A percentile compares a stretch with the other conserved stretches of the same genome.
phyloP scores from a whole-genome alignment of 805 yeast genomes.

The Jamesozyma hellenica region DNA sequence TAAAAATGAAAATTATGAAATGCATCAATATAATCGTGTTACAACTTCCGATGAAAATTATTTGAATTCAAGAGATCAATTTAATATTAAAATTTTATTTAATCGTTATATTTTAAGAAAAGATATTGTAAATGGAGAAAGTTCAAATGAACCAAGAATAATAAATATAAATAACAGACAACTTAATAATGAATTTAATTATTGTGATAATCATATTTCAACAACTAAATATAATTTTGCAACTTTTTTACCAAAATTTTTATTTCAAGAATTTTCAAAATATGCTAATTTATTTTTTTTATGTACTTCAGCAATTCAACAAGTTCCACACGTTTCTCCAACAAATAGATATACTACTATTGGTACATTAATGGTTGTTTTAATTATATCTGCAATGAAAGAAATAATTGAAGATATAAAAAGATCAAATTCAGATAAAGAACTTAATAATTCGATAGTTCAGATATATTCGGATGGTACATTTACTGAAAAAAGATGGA shows the following conservation, averaged over 20 bases:
- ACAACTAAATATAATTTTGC: slow-evolving; percentile 92
- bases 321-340: slow-evolving; percentile 93
- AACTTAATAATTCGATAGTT: slow-evolving; percentile 69
- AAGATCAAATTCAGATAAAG: slow-evolving; percentile 80
- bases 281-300: slow-evolving; percentile 92
- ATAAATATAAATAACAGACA: slow-evolving; percentile 56
- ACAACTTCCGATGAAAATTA: slow-evolving; percentile 19
- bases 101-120: slow-evolving; percentile 29
- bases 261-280: slow-evolving; percentile 93
- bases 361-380: slow-evolving; percentile 76
- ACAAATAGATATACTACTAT: slow-evolving; percentile 93
- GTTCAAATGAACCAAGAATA: slow-evolving; percentile 43
- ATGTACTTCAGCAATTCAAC: slow-evolving; percentile 88
- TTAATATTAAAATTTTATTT: slow-evolving; percentile 32
- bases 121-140: slow-evolving; percentile 6
- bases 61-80: slow-evolving; percentile 28
- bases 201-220: slow-evolving; percentile 74
- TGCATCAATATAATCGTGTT: slow-evolving; percentile 23
- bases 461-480: slow-evolving; percentile 56
- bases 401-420: slow-evolving; percentile 87
- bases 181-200: slow-evolving; percentile 46
- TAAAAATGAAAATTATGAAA: slow-evolving; percentile 20
- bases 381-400: slow-evolving; percentile 83
- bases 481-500: slow-evolving; percentile 68
- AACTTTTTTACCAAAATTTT: slow-evolving; percentile 87